These are phyloP conservation scores for Mortierella polycephala DNA, from an alignment of 371 early-diverging fungal genomes.

Conservation along the genomic window DNA sequence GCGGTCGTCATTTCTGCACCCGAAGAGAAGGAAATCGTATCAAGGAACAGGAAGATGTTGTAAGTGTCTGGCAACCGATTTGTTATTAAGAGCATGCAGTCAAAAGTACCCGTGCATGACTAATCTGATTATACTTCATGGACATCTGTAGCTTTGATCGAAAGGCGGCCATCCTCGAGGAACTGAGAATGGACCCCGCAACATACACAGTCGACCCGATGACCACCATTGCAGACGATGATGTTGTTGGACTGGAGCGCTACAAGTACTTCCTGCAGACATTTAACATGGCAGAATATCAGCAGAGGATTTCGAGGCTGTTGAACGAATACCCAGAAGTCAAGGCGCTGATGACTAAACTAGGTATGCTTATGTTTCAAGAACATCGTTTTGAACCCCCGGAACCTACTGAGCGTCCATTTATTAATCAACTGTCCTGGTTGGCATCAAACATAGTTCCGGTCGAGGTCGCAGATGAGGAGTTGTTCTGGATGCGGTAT, in stretches of 20 bases:
- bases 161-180: slow-evolving; percentile 48
- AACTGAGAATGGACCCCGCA: slow-evolving; percentile 43
- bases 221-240: slow-evolving; percentile 51
- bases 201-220: slow-evolving; percentile 50
- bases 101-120: background rate
- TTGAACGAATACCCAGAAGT: slow-evolving; percentile 53
- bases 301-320: slow-evolving; percentile 38
- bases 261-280: slow-evolving; percentile 51
- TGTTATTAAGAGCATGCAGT: background rate
- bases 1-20: slow-evolving; percentile 50
- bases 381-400: background rate
- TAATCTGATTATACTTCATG: background rate
- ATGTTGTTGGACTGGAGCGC: slow-evolving; percentile 40
- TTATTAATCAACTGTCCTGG: too few relatives aligned
- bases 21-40: slow-evolving; percentile 17
- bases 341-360: slow-evolving; percentile 47
- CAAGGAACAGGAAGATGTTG: slow-evolving; percentile 47
- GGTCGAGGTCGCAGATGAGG: slow-evolving; percentile 43
- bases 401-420: background rate
- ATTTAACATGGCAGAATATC: slow-evolving; percentile 53
- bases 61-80: slow-evolving; percentile 16
- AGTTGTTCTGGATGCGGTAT: slow-evolving; percentile 51
- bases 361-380: slow-evolving; percentile 18
- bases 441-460: slow-evolving; percentile 23
- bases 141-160: slow-evolving; percentile 37